Percentiles rank a stretch among this genome's conserved stretches.
Evolutionary conservation across 1,284 basidiomycete species (phyloP).

Genomic region (Leccinum subrobustum): DNA sequence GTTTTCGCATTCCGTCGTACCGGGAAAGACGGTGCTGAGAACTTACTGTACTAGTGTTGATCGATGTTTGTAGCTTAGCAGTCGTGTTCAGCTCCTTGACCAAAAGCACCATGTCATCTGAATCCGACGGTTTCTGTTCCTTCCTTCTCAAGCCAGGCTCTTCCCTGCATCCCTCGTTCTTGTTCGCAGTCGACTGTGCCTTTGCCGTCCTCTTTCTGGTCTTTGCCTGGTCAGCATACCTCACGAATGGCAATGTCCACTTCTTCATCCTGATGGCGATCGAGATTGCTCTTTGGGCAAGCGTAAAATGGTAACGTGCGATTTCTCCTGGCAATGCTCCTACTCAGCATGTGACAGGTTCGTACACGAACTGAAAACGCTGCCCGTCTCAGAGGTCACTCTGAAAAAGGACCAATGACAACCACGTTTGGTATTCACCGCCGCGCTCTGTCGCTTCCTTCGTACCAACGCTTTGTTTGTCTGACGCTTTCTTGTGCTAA

Average conservation of each 20-base stretch:
- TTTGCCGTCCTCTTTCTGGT: conserved; percentile 57
- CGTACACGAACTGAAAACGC: conserved; percentile 47
- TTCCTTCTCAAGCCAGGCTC: conserved; percentile 70
- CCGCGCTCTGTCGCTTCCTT: conserved; percentile 57
- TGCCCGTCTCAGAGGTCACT: conserved; percentile 20
- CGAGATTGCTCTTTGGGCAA: conserved; percentile 67
- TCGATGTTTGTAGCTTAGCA: conserved; percentile 21
- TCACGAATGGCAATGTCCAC: conserved; percentile 63
- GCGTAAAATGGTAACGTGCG: conserved; percentile 67
- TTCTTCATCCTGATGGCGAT: conserved; percentile 61
- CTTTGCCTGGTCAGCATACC: conserved; percentile 51
- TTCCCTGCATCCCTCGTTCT: conserved; percentile 66
- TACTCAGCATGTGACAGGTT: conserved; percentile 41
- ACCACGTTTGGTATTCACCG: conserved; percentile 35
- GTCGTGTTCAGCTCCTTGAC: background rate
- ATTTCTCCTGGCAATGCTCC: background rate
- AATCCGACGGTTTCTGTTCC: conserved; percentile 40
- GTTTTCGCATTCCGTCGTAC: conserved; percentile 11
- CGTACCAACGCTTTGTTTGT: conserved; percentile 81
- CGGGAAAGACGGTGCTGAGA: background rate
- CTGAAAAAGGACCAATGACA: conserved; percentile 30
- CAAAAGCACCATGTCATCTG: conserved; percentile 21
- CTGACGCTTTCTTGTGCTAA: conserved; percentile 80
- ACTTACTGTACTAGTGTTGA: conserved; percentile 15
- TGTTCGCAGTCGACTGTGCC: conserved; percentile 60